Evolutionary conservation across 768 basidiomycete species (phyloP).

Genomic region (Kwoniella shandongensis): DNA sequence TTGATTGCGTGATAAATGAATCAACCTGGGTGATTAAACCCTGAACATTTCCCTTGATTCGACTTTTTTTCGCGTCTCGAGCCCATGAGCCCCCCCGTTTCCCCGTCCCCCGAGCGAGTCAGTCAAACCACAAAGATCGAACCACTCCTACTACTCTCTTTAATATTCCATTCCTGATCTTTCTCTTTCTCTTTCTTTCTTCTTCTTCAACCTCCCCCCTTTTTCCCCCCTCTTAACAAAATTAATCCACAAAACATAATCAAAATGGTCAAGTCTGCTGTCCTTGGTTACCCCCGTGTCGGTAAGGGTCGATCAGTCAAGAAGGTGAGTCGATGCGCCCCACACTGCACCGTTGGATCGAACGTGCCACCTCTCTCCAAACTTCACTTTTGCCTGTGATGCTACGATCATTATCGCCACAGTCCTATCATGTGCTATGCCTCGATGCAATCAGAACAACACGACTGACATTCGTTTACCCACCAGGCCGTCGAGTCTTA

Average conservation of each 20-base stretch:
- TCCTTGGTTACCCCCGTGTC: constrained; percentile 91
- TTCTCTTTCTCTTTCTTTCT: constrained; percentile 25
- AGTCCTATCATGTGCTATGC: too few species aligned
- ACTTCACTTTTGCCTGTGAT: too few species aligned
- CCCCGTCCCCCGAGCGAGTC: constrained; percentile 1
- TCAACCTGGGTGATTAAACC: too few species aligned
- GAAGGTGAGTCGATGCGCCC: constrained; percentile 25
- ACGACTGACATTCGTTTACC: constrained; percentile 2
- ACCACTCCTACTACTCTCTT: constrained; percentile 1
- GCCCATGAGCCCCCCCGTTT: too few species aligned
- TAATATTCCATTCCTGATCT: constrained; percentile 19
- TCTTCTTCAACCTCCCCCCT: constrained; percentile 13
- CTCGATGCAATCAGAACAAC: too few species aligned
- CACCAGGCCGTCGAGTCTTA: constrained; percentile 88
- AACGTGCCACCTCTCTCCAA: too few species aligned
- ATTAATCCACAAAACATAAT: constrained; percentile 14
- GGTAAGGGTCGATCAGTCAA: constrained; percentile 58
- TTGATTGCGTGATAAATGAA: too few species aligned
- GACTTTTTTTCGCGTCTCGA: too few species aligned
- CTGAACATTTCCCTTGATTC: too few species aligned
- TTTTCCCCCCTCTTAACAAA: constrained; percentile 10
- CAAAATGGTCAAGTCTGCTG: constrained; percentile 73
- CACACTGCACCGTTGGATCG: too few species aligned
- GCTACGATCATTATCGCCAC: too few species aligned
- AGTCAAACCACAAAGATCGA: neutral